Conservation (phyloP, 1,284 basidiomycete genomes). For the Ustilago crameri region DNA sequence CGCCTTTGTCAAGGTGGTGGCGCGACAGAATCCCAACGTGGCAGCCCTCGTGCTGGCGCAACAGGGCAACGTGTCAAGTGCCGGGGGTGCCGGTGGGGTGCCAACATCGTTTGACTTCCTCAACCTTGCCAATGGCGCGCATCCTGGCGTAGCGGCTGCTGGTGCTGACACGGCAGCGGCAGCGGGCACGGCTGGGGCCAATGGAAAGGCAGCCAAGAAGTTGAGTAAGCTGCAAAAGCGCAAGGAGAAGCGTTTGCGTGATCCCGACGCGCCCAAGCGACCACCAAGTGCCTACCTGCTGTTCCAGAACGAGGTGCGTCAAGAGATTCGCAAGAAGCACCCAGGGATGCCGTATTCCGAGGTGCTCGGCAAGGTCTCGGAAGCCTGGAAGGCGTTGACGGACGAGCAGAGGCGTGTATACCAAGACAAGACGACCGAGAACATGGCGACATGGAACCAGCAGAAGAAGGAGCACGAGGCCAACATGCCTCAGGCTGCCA, state of each 20-base stretch:
- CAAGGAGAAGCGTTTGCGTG: constrained; percentile 53
- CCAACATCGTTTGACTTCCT: constrained; percentile 49
- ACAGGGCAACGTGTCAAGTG: constrained; percentile 41
- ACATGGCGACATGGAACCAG: constrained; percentile 57
- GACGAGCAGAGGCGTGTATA: constrained; percentile 58
- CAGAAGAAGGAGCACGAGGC: constrained; percentile 57
- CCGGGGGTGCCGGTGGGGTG: constrained; percentile 23
- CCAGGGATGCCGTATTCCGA: constrained; percentile 56
- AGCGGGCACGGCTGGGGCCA: constrained; percentile 36
- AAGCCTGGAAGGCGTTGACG: constrained; percentile 59
- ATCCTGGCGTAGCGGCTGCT: constrained; percentile 23
- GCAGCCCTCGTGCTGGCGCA: constrained; percentile 53
- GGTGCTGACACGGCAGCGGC: constrained; percentile 37
- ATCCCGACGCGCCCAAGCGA: constrained; percentile 62
- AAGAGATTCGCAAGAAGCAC: constrained; percentile 57
- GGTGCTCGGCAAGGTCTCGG: constrained; percentile 57
- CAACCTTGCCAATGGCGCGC: constrained; percentile 43
- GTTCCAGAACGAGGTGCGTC: constrained; percentile 63
- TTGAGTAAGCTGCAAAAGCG: constrained; percentile 53
- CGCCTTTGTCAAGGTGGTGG: constrained; percentile 52
- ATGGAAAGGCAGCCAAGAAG: constrained; percentile 46
- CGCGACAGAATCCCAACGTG: constrained; percentile 52
- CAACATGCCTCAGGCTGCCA: constrained; percentile 17
- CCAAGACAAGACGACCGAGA: constrained; percentile 58
- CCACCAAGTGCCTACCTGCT: constrained; percentile 63